Evolutionary conservation across 306 rosid genomes (phyloP).

Genomic region (Vicia villosa): DNA sequence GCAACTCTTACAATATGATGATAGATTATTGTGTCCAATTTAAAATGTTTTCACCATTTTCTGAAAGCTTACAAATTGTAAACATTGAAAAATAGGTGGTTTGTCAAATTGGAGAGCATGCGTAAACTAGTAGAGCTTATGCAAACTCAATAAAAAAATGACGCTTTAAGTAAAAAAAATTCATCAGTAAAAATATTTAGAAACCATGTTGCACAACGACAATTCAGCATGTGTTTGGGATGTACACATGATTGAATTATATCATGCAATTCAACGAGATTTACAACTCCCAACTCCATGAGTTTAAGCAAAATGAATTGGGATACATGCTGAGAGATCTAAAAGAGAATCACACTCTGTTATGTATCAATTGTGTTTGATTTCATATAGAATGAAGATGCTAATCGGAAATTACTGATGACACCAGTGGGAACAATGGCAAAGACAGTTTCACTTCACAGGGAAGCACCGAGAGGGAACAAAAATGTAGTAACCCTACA

Average conservation of each 20-base stretch:
- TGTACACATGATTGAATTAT: neutral
- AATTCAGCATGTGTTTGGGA: neutral
- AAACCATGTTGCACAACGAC: neutral
- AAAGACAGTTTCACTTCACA: neutral
- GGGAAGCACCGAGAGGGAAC: neutral
- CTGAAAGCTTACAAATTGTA: neutral
- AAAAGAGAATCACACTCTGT: neutral
- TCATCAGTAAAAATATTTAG: neutral
- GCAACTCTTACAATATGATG: neutral
- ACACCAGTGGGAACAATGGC: neutral
- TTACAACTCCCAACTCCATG: neutral
- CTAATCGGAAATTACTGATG: neutral
- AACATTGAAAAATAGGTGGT: neutral
- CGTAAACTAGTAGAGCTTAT: neutral
- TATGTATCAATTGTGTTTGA: neutral
- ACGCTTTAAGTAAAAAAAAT: neutral
- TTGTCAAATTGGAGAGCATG: neutral
- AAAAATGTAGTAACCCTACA: neutral
- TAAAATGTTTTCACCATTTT: neutral
- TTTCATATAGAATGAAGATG: neutral
- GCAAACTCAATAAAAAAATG: neutral
- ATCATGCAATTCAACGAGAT: neutral
- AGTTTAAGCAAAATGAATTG: neutral
- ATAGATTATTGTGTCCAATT: constrained; percentile 5
- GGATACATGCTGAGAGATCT: neutral